Evolutionary conservation across 495 filamentous ascomycete species (phyloP).

Genomic region (Margaritispora aquatica): DNA sequence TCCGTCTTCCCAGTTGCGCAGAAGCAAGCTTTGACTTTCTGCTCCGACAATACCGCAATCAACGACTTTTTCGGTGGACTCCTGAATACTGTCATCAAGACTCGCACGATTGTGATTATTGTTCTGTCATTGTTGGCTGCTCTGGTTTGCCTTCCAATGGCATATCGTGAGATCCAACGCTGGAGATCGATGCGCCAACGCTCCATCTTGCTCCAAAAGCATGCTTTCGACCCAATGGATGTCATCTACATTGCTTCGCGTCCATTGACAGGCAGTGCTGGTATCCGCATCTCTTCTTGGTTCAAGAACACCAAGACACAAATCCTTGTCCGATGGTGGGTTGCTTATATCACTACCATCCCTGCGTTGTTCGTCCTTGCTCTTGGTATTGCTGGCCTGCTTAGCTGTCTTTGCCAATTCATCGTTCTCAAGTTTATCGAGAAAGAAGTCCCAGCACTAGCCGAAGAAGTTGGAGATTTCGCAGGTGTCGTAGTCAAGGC

Average conservation of each 20-base stretch:
- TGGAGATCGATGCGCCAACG: constrained; percentile 69
- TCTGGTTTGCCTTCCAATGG: constrained; percentile 68
- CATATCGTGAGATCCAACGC: constrained; percentile 69
- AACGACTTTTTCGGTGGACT: constrained; percentile 79
- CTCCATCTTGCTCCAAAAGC: constrained; percentile 56
- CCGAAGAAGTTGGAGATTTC: constrained; percentile 72
- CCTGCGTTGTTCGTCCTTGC: constrained; percentile 84
- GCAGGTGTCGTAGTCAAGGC: constrained; percentile 68
- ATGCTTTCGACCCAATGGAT: constrained; percentile 73
- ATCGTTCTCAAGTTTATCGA: constrained; percentile 68
- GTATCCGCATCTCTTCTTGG: constrained; percentile 65
- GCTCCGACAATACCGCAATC: constrained; percentile 76
- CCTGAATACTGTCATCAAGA: constrained; percentile 48
- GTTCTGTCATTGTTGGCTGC: constrained; percentile 64
- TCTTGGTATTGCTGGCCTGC: constrained; percentile 77
- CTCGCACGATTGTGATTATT: constrained; percentile 67
- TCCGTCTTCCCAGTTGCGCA: constrained; percentile 70
- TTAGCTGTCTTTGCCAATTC: constrained; percentile 80
- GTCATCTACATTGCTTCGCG: constrained; percentile 82
- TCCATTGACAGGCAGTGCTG: constrained; percentile 62
- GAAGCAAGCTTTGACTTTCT: constrained; percentile 81
- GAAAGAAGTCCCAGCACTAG: constrained; percentile 69
- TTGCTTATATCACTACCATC: constrained; percentile 79
- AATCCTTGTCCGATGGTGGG: constrained; percentile 71
- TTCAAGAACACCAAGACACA: constrained; percentile 63